A percentile compares a stretch with the other conserved stretches of the same genome.
Evolutionary conservation across 2,329 filamentous ascomycete species (phyloP).

Genomic region (Herpomyces periplanetae): DNA sequence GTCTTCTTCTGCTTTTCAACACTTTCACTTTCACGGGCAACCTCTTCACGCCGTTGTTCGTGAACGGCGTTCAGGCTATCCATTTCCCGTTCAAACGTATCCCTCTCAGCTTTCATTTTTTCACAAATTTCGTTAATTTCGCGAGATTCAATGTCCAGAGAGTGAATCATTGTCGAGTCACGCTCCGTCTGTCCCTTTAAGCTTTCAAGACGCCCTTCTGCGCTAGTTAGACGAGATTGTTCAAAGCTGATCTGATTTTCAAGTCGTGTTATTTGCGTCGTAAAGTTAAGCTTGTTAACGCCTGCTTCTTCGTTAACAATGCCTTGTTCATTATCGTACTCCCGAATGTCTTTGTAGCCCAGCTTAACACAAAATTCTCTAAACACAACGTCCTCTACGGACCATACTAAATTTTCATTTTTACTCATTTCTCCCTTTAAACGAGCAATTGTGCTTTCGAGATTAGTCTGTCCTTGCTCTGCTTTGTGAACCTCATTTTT

Average conservation of each 20-base stretch:
- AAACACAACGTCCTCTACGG: slow-evolving; percentile 64
- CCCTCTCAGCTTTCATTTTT: slow-evolving; percentile 27
- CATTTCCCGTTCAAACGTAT: slow-evolving; percentile 28
- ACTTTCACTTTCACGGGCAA: slow-evolving; percentile 36
- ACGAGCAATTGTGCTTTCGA: too few relatives aligned
- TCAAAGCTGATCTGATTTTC: slow-evolving; percentile 20
- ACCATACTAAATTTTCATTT: slow-evolving; percentile 23
- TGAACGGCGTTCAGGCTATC: slow-evolving; percentile 33
- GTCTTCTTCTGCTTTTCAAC: slow-evolving; percentile 49
- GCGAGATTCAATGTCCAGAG: too few relatives aligned
- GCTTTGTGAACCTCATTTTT: slow-evolving; percentile 35
- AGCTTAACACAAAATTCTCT: slow-evolving; percentile 44
- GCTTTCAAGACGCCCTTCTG: slow-evolving; percentile 23
- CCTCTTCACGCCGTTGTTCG: slow-evolving; percentile 30
- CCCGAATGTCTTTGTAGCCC: slow-evolving; percentile 55
- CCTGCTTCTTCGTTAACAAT: slow-evolving; percentile 61
- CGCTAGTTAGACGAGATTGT: slow-evolving; percentile 28
- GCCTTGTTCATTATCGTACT: slow-evolving; percentile 74
- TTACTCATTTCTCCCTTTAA: too few relatives aligned
- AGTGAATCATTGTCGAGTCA: too few relatives aligned
- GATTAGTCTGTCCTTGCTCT: slow-evolving; percentile 23
- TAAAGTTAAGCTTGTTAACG: slow-evolving; percentile 53
- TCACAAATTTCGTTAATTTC: slow-evolving; percentile 27
- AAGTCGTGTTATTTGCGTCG: slow-evolving; percentile 25
- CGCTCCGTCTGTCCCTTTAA: slow-evolving; percentile 24